A percentile compares a stretch with the other conserved stretches of the same genome.
phyloP scores from a whole-genome alignment of 2,329 filamentous ascomycete genomes.

The Emericellopsis cladophorae region DNA sequence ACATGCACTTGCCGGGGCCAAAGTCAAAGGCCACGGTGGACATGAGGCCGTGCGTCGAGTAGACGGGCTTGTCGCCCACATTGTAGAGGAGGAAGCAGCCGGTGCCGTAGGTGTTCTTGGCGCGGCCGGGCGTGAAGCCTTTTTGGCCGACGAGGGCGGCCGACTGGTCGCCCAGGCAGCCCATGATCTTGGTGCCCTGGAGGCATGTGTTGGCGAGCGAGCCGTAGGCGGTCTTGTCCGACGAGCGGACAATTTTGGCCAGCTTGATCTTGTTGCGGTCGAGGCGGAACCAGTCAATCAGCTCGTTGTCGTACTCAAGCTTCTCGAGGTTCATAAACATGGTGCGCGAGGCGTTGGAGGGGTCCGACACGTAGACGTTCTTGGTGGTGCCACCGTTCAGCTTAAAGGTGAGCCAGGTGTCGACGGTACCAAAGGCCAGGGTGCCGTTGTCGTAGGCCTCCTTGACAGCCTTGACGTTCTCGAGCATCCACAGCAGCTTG shows the following conservation, averaged over 20 bases:
- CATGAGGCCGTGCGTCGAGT: slow-evolving; percentile 64
- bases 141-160: slow-evolving; percentile 71
- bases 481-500: slow-evolving; percentile 67
- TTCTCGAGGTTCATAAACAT: slow-evolving; percentile 90
- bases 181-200: slow-evolving; percentile 57
- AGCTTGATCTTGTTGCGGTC: slow-evolving; percentile 57
- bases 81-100: slow-evolving; percentile 80
- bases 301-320: slow-evolving; percentile 63
- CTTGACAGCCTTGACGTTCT: slow-evolving; percentile 53
- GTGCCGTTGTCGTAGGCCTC: slow-evolving; percentile 59
- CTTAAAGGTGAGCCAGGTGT: slow-evolving; percentile 71
- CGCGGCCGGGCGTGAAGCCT: slow-evolving; percentile 61
- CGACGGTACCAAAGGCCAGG: slow-evolving; percentile 68
- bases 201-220: slow-evolving; percentile 46
- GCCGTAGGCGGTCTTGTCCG: slow-evolving; percentile 58
- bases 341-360: slow-evolving; percentile 73
- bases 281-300: slow-evolving; percentile 65
- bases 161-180: slow-evolving; percentile 72
- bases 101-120: slow-evolving; percentile 80
- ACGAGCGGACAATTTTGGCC: slow-evolving; percentile 67
- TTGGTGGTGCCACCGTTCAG: slow-evolving; percentile 57
- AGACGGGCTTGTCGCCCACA: slow-evolving; percentile 65
- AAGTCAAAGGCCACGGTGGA: slow-evolving; percentile 71
- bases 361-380: slow-evolving; percentile 62
- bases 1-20: slow-evolving; percentile 51